phyloP scores from a whole-genome alignment of 2,329 filamentous ascomycete species.

The Sclerotinia nivalis region DNA sequence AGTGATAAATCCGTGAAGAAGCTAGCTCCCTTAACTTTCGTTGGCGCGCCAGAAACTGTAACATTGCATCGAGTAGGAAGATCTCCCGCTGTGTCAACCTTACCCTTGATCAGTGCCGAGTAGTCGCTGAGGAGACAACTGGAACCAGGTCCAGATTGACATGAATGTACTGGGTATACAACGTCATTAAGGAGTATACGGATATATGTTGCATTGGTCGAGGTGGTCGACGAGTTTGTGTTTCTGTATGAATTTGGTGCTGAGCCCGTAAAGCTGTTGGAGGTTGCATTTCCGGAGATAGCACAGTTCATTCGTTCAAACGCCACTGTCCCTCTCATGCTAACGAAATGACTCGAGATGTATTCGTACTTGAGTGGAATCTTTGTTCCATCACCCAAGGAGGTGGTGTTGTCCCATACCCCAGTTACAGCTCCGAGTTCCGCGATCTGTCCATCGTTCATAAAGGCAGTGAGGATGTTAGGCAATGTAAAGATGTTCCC shows the following conservation, averaged over 20 bases:
- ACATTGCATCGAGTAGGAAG: slow-evolving; percentile 11
- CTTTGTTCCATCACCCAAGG: slow-evolving; percentile 42
- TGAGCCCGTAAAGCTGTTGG: background rate
- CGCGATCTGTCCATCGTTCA: slow-evolving; percentile 66
- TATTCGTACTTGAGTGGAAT: slow-evolving; percentile 54
- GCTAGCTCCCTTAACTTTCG: slow-evolving; percentile 11
- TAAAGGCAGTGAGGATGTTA: slow-evolving; percentile 60
- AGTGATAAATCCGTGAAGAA: slow-evolving; percentile 12
- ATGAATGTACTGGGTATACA: slow-evolving; percentile 5
- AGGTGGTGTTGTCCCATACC: slow-evolving; percentile 52
- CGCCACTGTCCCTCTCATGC: slow-evolving; percentile 65
- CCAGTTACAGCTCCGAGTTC: slow-evolving; percentile 61
- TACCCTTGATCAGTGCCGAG: background rate
- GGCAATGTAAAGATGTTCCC: slow-evolving; percentile 53
- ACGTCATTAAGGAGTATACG: slow-evolving; percentile 15
- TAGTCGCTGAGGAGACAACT: slow-evolving; percentile 17
- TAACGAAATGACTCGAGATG: slow-evolving; percentile 55
- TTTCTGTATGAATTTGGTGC: background rate
- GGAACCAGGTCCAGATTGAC: background rate
- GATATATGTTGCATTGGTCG: background rate
- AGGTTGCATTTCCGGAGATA: background rate
- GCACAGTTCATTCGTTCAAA: slow-evolving; percentile 47
- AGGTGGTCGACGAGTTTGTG: background rate
- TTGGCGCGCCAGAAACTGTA: background rate
- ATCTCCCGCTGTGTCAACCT: background rate